Percentiles rank a stretch among this genome's conserved stretches.
Evolutionary conservation across 805 yeast species (phyloP).

Genomic region (Hanseniaspora opuntiae): DNA sequence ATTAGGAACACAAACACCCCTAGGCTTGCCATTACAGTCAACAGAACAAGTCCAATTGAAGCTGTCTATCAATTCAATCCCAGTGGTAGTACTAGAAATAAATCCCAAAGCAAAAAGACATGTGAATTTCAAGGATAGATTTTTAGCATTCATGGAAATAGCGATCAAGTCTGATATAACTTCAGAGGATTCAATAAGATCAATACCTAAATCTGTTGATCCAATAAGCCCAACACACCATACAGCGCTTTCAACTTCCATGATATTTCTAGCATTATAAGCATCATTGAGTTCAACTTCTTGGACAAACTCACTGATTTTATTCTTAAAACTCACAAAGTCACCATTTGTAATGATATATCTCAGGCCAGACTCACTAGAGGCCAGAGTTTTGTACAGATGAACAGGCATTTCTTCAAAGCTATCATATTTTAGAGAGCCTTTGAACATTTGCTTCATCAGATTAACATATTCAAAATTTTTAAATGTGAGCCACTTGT

Average conservation of each 20-base stretch:
- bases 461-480: constrained; percentile 35
- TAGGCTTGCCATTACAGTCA: constrained; percentile 31
- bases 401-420: constrained; percentile 38
- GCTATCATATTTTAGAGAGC: constrained; percentile 4
- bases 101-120: constrained; percentile 70
- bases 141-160: constrained; percentile 34
- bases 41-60: constrained; percentile 53
- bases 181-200: constrained; percentile 40
- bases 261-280: constrained; percentile 25
- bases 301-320: constrained; percentile 25
- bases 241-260: constrained; percentile 53
- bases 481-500: constrained; percentile 45
- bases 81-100: constrained; percentile 58
- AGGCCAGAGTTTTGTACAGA: constrained; percentile 67
- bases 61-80: constrained; percentile 74
- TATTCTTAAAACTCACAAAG: constrained; percentile 29
- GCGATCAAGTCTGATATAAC: constrained; percentile 41
- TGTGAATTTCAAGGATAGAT: constrained; percentile 57
- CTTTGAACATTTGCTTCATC: constrained; percentile 27
- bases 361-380: constrained; percentile 66
- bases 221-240: constrained; percentile 86
- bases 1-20: constrained; percentile 32
- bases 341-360: constrained; percentile 41
- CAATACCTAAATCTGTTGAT: constrained; percentile 55
- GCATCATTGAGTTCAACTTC: constrained; percentile 17